Base-by-base conservation (phyloP, 192 early-diverging fungal species). In the Rhizophlyctis rosea region DNA sequence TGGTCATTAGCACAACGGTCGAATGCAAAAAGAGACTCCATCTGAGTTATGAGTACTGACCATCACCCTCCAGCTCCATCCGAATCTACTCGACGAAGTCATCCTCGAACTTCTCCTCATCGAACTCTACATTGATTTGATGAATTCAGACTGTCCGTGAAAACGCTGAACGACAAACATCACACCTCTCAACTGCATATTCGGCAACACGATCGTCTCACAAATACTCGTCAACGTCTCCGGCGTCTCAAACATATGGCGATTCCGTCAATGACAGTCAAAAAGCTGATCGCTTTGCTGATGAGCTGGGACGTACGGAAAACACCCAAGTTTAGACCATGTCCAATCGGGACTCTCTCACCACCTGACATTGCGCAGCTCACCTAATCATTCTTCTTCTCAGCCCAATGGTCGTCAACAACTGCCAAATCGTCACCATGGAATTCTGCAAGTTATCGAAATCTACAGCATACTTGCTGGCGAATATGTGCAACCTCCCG, bases 41-140 rank as follows among this genome's bases (percentile, higher is more conserved):
- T n/a, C n/a, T n/a, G n/a, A n/a, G n/a, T n/a, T n/a, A n/a, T n/a
- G n/a, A n/a, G n/a, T n/a, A n/a, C n/a, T n/a, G 67, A 87, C 86
- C 87, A 18, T 88, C 88, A 31, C 94, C 93, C 68, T 98, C 95
- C 9, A 98, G 61, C 73, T 98, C 95, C 49, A 90, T 78, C 36
- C 94, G 78, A 69, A 98, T 91, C 65, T 88, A 98, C 57, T 95
- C 95, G 68, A 97, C 88, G 25, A 93, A 92, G 55, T 98, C 96
- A 64, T 97, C 95, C 63, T 97, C 91, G 76, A 97, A 98, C 64
- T 94, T 72, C 67, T 98, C 95, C 75, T 93, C 91, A 62, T 99
- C 97, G 30, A 77, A 72, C 53, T 84, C 88, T 75, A 61, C 36
- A 47, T n/a, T n/a, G n/a, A n/a, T n/a, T n/a, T n/a, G n/a, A n/a